phyloP scores from a whole-genome alignment of 306 rosid genomes.

The Lathyrus sativus region DNA sequence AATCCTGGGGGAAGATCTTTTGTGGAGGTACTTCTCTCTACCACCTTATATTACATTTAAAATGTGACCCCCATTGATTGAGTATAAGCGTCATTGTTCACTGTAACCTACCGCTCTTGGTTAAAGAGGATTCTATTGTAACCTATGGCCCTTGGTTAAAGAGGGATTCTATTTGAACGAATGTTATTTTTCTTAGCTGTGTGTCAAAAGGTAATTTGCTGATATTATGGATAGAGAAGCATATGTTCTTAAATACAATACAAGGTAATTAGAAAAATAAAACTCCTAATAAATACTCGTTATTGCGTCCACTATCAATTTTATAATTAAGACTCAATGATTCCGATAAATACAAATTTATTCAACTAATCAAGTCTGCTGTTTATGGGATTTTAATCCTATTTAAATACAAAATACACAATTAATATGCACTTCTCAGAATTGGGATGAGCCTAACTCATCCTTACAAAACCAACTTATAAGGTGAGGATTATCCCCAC shows the following conservation, averaged over 20 bases:
- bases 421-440: no score
- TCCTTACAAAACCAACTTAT: no score
- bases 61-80: constrained; percentile 3
- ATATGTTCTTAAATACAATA: not conserved
- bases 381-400: not conserved
- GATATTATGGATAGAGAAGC: not conserved
- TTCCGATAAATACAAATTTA: no score
- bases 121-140: constrained; percentile 14
- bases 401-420: no score
- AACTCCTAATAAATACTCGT: not conserved
- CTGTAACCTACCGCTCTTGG: constrained; percentile 9
- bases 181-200: constrained; percentile 10
- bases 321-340: not conserved
- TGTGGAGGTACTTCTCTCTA: constrained; percentile 73
- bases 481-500: no score
- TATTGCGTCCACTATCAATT: not conserved
- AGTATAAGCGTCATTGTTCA: constrained; percentile 16
- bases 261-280: not conserved
- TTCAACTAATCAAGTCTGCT: not conserved
- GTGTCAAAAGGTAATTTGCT: not conserved
- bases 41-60: constrained; percentile 7
- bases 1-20: constrained; percentile 96
- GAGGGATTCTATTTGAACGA: constrained; percentile 20
- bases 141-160: constrained; percentile 12
- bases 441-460: no score